These are phyloP conservation scores for Solanum hybrid DNA, from an alignment of 305 asterid species.

Conservation along the genomic window DNA sequence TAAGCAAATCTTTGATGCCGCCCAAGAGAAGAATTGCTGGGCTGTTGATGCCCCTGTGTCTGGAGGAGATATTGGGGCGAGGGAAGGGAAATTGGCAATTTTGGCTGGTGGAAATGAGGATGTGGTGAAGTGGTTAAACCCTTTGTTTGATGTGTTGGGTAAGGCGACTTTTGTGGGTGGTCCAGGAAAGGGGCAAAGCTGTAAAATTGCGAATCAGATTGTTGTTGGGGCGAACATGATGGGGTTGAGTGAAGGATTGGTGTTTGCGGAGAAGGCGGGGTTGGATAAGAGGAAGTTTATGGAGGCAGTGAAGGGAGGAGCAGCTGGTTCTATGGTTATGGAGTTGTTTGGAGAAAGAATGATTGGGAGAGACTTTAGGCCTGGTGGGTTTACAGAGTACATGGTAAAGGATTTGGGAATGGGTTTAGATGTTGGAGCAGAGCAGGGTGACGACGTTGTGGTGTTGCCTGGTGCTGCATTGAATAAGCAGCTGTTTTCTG, in stretches of 20 bases:
- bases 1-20: constrained; percentile 31
- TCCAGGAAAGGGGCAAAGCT: constrained; percentile 74
- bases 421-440: constrained; percentile 54
- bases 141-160: constrained; percentile 60
- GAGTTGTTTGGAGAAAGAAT: constrained; percentile 77
- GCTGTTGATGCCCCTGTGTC: constrained; percentile 81
- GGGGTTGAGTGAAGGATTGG: constrained; percentile 79
- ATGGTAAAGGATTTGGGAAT: constrained; percentile 92
- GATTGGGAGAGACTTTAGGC: constrained; percentile 56
- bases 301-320: constrained; percentile 76
- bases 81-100: constrained; percentile 60
- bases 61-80: constrained; percentile 78
- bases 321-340: constrained; percentile 78
- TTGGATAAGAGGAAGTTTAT: constrained; percentile 47
- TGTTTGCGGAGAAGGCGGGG: constrained; percentile 71
- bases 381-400: constrained; percentile 76
- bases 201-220: constrained; percentile 79
- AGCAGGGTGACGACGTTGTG: constrained; percentile 33
- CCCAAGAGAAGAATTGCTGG: constrained; percentile 34
- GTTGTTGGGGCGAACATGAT: constrained; percentile 51
- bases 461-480: constrained; percentile 78
- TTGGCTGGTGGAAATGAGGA: constrained; percentile 59
- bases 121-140: constrained; percentile 61
- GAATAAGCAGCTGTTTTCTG: constrained; percentile 65
- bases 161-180: constrained; percentile 54